Evolutionary conservation across 2,329 filamentous ascomycete species (phyloP), one percentile per base, ranked within the genome.

Genomic region (Sarocladium oryzae): DNA sequence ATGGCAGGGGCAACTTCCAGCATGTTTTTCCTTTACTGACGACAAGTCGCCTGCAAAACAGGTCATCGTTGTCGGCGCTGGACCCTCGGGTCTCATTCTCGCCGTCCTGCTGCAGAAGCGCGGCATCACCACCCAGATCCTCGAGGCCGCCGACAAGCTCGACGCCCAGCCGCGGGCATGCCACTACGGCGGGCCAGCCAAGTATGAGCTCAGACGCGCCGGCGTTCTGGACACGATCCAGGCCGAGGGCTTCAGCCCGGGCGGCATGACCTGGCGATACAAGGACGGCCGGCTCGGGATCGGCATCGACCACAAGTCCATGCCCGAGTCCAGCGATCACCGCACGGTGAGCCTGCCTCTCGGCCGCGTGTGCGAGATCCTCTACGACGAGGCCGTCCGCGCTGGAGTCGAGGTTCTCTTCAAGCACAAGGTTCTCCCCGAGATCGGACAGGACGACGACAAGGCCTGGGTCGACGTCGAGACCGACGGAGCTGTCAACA

Each of bases 401-500:
- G n/a, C n/a, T n/a, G n/a, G n/a, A n/a, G 5, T 21, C 23, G 13
- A 40, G 33, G 2, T 32, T 15, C 28, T 8, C 28, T 53, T 53
- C 8, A 61, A 67, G 23, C 74, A 78, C 57, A 68, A 64, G 43
- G 76, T 80, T 4, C n/a, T n/a, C n/a, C 57, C 68, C 1, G 64
- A 60, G 2, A 64, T 76, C 1, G 73, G 72, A 2, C 76, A 81
- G 61, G 70, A 77, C 41, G 66, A 58, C 2, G 54, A 61, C 3
- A 64, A 61, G 35, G 72, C 74, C 1, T 75, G 74, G 74, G 67
- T 72, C 2, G 67, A 73, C 2, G 69, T 70, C 2, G 67, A 72
- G 37, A 67, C 66, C 66, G 2, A 59, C n/a, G 37, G 15, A 8
- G 30, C 8, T 15, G 8, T 15, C 15, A 15, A 8, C 15, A 63